These are phyloP conservation scores for Irpex sp. DNA, from an alignment of 1,284 basidiomycete species.

Conservation along the genomic window DNA sequence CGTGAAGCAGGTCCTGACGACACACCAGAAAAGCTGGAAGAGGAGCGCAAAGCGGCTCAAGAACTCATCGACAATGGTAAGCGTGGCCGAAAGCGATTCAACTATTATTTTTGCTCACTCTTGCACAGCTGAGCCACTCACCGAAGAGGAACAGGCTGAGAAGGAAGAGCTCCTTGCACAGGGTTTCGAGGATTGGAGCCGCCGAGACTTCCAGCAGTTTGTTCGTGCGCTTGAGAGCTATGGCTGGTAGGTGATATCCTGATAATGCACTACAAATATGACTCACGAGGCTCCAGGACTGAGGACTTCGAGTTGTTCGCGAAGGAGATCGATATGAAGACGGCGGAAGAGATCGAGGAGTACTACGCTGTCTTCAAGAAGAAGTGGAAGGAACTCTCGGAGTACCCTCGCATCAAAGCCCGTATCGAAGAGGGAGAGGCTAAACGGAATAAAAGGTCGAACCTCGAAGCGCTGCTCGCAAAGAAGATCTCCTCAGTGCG, in stretches of 20 bases:
- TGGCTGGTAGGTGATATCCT: slow-evolving; percentile 61
- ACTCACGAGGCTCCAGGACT: slow-evolving; percentile 41
- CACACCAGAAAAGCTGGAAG: slow-evolving; percentile 82
- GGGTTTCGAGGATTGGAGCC: slow-evolving; percentile 89
- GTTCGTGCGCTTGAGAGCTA: slow-evolving; percentile 82
- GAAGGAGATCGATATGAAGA: slow-evolving; percentile 86
- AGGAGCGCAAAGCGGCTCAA: slow-evolving; percentile 79
- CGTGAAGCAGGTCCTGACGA: slow-evolving; percentile 75
- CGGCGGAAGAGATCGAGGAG: slow-evolving; percentile 72
- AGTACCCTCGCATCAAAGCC: slow-evolving; percentile 78
- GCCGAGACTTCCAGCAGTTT: slow-evolving; percentile 92
- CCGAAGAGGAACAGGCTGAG: slow-evolving; percentile 77
- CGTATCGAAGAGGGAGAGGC: slow-evolving; percentile 83
- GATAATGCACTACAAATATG: neutral
- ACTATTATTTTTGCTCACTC: neutral
- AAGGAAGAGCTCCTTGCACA: slow-evolving; percentile 79
- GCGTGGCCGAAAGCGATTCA: slow-evolving; percentile 3
- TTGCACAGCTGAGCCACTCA: slow-evolving; percentile 75
- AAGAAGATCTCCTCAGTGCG: slow-evolving; percentile 81
- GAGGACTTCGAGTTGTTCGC: slow-evolving; percentile 78
- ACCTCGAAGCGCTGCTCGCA: slow-evolving; percentile 72
- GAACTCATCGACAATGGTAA: slow-evolving; percentile 82
- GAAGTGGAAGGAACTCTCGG: slow-evolving; percentile 83
- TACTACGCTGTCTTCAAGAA: slow-evolving; percentile 91
- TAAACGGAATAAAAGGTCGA: slow-evolving; percentile 84